phyloP scores from a whole-genome alignment of 73 alveolate genomes.

The Tetrahymena elliotti region DNA sequence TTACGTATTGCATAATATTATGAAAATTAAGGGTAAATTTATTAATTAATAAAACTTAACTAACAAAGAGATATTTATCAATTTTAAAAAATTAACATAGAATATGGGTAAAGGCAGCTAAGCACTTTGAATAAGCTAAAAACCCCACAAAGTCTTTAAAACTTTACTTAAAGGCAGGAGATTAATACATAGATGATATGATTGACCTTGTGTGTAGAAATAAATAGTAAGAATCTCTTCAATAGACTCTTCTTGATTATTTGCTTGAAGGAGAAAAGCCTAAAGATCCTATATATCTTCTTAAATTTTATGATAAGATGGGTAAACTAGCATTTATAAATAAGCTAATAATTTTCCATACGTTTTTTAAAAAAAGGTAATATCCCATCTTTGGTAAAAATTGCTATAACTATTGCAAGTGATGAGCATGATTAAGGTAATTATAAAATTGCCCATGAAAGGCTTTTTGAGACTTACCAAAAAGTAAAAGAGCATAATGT shows the following conservation, averaged over 20 bases:
- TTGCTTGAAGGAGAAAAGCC: conserved; percentile 88
- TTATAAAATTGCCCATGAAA: conserved; percentile 94
- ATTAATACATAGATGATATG: conserved; percentile 82
- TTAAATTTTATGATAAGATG: conserved; percentile 59
- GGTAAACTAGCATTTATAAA: not conserved
- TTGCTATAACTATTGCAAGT: conserved; percentile 89
- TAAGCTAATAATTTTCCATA: not conserved
- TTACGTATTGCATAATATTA: conserved; percentile 82
- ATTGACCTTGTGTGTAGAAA: conserved; percentile 92
- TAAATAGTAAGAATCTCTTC: conserved; percentile 75
- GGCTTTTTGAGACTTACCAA: conserved; percentile 76
- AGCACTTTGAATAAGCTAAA: conserved; percentile 90
- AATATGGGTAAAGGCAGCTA: conserved; percentile 74
- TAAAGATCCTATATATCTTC: conserved; percentile 86
- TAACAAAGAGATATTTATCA: not conserved
- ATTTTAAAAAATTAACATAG: not conserved
- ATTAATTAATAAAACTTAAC: not conserved
- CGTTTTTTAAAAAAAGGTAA: conserved; percentile 60
- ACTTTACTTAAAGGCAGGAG: conserved; percentile 87
- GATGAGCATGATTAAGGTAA: conserved; percentile 93
- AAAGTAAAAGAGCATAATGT: conserved; percentile 69
- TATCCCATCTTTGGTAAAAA: conserved; percentile 76
- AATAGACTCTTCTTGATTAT: conserved; percentile 86
- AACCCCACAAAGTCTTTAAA: conserved; percentile 84
- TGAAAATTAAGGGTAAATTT: conserved; percentile 85